Base-by-base conservation (phyloP, 73 alveolate genomes). In the Paramecium bursaria region DNA sequence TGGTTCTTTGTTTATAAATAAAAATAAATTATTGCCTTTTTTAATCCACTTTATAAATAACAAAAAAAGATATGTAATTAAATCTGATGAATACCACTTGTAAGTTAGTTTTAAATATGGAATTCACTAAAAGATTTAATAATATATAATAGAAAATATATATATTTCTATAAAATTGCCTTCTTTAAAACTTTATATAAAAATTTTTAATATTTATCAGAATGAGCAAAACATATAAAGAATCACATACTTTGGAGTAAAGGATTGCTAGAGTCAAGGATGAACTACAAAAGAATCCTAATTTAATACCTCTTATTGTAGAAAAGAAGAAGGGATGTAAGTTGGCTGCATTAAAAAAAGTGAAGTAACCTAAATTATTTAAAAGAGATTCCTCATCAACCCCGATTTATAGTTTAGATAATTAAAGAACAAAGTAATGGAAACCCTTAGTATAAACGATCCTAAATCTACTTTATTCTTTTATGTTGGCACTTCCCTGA, bases 181-280 rank as follows among this genome's bases (percentile, higher is more conserved):
- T n/a, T n/a, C n/a, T n/a, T n/a, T n/a, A n/a, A n/a, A n/a, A n/a
- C n/a, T n/a, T n/a, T n/a, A n/a, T n/a, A n/a, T n/a, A n/a, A n/a
- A n/a, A n/a, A n/a, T n/a, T n/a, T n/a, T n/a, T n/a, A n/a, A n/a
- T n/a, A n/a, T n/a, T n/a, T n/a, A n/a, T n/a, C n/a, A n/a, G n/a
- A 39, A 39, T 39, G 49, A 7, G 14, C 5, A 39, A 39, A 11
- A 7, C 76, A 10, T 57, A 57, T 4, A 57, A 57, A 7, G 76
- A 57, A 3, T 26, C 76, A 14, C 76, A 57, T 11, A 57, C 30
- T 29, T 57, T 57, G 17, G 76, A 57, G 15, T 48, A 57, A 1
- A 57, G 76, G 31, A 57, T 11, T 30, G 31, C 26, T 29, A 57
- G 76, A 57, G 76, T 57, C 4, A 29, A 57, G 14, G 76, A 57